phyloP scores from a whole-genome alignment of 768 basidiomycete species.

The Termitomyces sp. region DNA sequence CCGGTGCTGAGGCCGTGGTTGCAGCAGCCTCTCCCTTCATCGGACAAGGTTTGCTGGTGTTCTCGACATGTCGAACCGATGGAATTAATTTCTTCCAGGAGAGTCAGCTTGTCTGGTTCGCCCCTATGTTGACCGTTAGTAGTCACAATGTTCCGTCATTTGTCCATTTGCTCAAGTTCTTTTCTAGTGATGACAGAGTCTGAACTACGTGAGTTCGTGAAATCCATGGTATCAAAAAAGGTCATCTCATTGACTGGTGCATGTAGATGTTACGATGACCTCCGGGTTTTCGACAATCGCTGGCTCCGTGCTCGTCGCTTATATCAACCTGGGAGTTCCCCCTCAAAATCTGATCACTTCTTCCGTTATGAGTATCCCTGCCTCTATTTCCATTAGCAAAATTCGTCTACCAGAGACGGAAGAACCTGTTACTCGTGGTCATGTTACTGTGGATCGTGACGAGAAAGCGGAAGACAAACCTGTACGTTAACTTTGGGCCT shows the following conservation, averaged over 20 bases:
- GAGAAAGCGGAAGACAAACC: conserved; percentile 47
- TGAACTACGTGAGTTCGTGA: conserved; percentile 53
- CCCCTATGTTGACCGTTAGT: conserved; percentile 67
- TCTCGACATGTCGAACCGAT: neutral
- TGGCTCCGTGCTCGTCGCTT: conserved; percentile 83
- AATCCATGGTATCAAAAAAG: neutral
- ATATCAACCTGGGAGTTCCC: conserved; percentile 74
- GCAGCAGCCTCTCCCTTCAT: conserved; percentile 93
- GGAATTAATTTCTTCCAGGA: conserved; percentile 18
- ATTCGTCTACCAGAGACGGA: conserved; percentile 80
- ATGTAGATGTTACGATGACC: conserved; percentile 71
- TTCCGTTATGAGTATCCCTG: conserved; percentile 93
- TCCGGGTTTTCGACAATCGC: conserved; percentile 93
- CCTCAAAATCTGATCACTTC: conserved; percentile 79
- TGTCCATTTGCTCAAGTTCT: neutral
- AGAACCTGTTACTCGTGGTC: conserved; percentile 81
- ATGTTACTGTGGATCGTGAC: conserved; percentile 78
- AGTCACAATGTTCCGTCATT: conserved; percentile 2
- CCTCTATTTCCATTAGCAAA: conserved; percentile 89
- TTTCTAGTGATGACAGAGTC: conserved; percentile 67
- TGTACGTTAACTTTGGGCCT: conserved; percentile 28
- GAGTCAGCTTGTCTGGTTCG: conserved; percentile 83
- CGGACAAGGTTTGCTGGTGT: conserved; percentile 55
- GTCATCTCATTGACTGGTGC: neutral
- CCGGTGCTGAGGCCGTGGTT: conserved; percentile 93